phyloP scores from a whole-genome alignment of 179 eudicot genomes.

The Sideroxylon spinosum region DNA sequence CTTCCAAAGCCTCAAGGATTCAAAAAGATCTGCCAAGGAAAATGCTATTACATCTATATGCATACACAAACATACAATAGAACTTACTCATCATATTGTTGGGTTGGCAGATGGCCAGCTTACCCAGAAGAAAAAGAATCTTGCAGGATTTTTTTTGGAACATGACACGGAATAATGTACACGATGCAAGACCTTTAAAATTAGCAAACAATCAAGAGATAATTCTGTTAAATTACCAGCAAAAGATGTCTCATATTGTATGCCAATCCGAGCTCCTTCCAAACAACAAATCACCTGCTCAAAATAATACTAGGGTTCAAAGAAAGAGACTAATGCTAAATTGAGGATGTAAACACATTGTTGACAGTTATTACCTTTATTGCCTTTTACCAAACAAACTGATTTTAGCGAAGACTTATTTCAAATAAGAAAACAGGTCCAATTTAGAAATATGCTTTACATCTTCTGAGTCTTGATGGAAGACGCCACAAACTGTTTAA shows the following conservation, averaged over 20 bases:
- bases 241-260: conserved; percentile 90
- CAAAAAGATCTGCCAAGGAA: neutral
- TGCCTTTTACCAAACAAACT: neutral
- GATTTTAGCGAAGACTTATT: neutral
- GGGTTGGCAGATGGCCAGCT: neutral
- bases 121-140: neutral
- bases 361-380: neutral
- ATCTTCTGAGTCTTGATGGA: too few relatives aligned
- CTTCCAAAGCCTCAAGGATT: neutral
- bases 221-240: conserved; percentile 56
- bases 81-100: neutral
- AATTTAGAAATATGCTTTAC: neutral
- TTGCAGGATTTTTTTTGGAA: neutral
- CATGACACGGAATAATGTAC: neutral
- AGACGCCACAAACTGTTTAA: neutral
- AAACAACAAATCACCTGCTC: conserved; percentile 81
- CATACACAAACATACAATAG: neutral
- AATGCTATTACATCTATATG: neutral
- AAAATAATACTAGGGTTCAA: conserved; percentile 11
- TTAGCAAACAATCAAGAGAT: conserved; percentile 3
- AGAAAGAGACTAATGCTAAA: neutral
- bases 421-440: neutral
- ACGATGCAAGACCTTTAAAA: neutral
- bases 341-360: neutral
- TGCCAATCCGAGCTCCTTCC: conserved; percentile 95